Conservation (phyloP, 345 rosid genomes). For the Capsella bursapastoris region DNA sequence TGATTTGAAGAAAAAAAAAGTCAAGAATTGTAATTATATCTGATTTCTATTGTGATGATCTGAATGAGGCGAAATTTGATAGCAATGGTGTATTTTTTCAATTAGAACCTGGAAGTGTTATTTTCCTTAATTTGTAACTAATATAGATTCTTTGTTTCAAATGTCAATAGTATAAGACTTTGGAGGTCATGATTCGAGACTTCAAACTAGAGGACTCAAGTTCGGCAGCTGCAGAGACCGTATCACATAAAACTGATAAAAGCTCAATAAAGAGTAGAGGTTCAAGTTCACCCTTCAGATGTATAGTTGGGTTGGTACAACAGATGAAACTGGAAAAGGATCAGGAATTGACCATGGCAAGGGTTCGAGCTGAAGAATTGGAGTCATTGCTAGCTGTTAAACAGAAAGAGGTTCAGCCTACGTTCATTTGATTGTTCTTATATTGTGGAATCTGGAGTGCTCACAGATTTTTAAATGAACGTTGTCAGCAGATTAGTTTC, state of each 20-base stretch:
- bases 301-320: conserved; percentile 85
- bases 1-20: background rate
- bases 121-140: conserved; percentile 19
- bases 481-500: background rate
- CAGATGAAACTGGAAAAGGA: conserved; percentile 85
- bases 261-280: conserved; percentile 68
- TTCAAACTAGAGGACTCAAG: conserved; percentile 56
- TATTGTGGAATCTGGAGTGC: conserved; percentile 8
- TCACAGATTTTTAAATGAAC: conserved; percentile 8
- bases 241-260: conserved; percentile 60
- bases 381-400: conserved; percentile 62
- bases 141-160: conserved; percentile 26
- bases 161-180: conserved; percentile 69
- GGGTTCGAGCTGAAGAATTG: conserved; percentile 72
- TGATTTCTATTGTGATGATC: conserved; percentile 5
- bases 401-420: conserved; percentile 72
- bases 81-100: conserved; percentile 13
- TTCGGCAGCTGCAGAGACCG: conserved; percentile 49
- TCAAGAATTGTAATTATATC: background rate
- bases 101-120: conserved; percentile 15
- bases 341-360: conserved; percentile 69
- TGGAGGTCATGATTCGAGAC: conserved; percentile 80
- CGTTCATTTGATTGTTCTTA: conserved; percentile 11
- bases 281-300: conserved; percentile 92
- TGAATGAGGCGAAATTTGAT: conserved; percentile 10